Evolutionary conservation across 495 filamentous ascomycete species (phyloP).

Genomic region (Aspergillus ostianus): DNA sequence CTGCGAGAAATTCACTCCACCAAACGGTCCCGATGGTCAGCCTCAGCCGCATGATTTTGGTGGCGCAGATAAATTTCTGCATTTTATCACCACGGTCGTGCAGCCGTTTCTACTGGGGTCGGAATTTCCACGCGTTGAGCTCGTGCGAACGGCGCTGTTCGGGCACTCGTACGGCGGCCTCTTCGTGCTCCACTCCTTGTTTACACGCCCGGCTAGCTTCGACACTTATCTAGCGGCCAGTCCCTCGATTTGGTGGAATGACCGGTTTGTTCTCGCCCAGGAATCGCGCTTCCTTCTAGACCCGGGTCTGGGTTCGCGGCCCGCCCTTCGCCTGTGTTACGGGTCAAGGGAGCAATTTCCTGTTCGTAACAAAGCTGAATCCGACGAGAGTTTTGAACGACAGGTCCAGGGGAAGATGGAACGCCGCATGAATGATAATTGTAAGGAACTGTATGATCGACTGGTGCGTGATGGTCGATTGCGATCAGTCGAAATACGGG

Average conservation of each 20-base stretch:
- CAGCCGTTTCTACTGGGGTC: conserved; percentile 13
- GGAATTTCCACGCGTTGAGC: conserved; percentile 16
- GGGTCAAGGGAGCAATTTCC: conserved; percentile 23
- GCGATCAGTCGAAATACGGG: conserved; percentile 8
- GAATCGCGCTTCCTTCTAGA: conserved; percentile 10
- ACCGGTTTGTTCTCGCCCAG: conserved; percentile 17
- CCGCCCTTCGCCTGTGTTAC: conserved; percentile 17
- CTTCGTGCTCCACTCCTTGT: conserved; percentile 21
- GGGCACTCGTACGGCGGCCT: conserved; percentile 26
- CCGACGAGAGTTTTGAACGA: conserved; percentile 12
- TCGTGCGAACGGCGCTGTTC: conserved; percentile 19
- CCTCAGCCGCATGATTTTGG: conserved; percentile 12
- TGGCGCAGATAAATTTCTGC: conserved; percentile 21
- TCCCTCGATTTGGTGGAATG: conserved; percentile 29
- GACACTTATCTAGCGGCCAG: conserved; percentile 26
- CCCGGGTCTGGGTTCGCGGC: neutral
- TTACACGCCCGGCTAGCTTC: conserved; percentile 17
- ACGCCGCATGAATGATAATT: conserved; percentile 26
- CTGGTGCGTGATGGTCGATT: conserved; percentile 8
- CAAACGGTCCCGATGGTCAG: conserved; percentile 14
- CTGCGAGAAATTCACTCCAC: conserved; percentile 16
- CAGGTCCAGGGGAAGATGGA: conserved; percentile 1
- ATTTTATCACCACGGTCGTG: conserved; percentile 16
- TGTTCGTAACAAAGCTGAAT: conserved; percentile 10
- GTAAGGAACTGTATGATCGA: conserved; percentile 17